A percentile compares a stretch with the other conserved stretches of the same genome.
phyloP scores from a whole-genome alignment of 1,139 yeast genomes.

The Zygosaccharomyces pseudobailii region DNA sequence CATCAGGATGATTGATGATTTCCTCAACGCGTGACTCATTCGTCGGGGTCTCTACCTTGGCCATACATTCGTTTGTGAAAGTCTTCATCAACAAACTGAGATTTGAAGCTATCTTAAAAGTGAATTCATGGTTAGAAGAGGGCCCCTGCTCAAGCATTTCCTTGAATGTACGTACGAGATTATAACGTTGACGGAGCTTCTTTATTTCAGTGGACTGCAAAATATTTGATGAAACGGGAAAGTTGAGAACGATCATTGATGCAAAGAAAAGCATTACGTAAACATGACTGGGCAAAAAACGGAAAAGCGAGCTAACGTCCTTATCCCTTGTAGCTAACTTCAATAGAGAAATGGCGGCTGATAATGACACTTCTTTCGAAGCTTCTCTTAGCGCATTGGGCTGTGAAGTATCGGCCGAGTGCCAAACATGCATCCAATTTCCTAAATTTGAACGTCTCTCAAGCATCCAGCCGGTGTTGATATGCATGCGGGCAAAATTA shows the following conservation, averaged over 20 bases:
- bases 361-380: conserved; percentile 47
- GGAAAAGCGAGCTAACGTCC: conserved; percentile 53
- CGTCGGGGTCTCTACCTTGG: conserved; percentile 16
- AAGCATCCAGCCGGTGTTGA: conserved; percentile 37
- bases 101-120: conserved; percentile 44
- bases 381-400: conserved; percentile 19
- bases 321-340: conserved; percentile 55
- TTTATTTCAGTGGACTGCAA: conserved; percentile 4
- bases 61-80: conserved; percentile 18
- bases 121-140: conserved; percentile 53
- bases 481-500: conserved; percentile 72
- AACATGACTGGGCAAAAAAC: conserved; percentile 65
- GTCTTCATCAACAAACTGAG: conserved; percentile 45
- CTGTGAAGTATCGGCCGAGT: conserved; percentile 1
- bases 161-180: conserved; percentile 40
- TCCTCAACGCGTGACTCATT: conserved; percentile 19
- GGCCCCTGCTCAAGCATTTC: conserved; percentile 42
- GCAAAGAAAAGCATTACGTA: conserved; percentile 70
- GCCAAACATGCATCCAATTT: conserved; percentile 18
- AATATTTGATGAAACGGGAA: conserved; percentile 21
- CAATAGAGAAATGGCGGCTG: conserved; percentile 61
- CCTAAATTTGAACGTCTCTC: conserved; percentile 13
- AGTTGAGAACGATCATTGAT: conserved; percentile 51
- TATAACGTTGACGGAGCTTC: conserved; percentile 18
- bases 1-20: conserved; percentile 13